phyloP scores from a whole-genome alignment of 2,329 filamentous ascomycete species.

The Diaporthe batatas region DNA sequence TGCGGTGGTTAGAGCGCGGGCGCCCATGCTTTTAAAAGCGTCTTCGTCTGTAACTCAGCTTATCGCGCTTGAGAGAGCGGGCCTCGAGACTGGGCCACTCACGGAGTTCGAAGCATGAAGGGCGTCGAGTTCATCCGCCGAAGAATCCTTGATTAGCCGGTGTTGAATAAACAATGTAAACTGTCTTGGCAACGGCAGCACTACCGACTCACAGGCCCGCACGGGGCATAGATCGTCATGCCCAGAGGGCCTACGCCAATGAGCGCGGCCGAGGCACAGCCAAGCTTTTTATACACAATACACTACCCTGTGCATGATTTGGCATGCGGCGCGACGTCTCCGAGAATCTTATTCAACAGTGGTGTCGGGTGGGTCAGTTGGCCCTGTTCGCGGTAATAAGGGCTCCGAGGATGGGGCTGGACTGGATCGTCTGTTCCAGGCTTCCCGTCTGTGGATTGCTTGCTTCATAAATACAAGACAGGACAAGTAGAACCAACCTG shows the following conservation, averaged over 20 bases:
- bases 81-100: neutral
- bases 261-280: neutral
- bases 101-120: neutral
- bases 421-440: neutral
- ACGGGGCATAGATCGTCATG: constrained; percentile 24
- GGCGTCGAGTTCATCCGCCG: constrained; percentile 20
- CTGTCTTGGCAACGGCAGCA: constrained; percentile 29
- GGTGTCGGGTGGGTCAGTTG: constrained; percentile 7
- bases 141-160: constrained; percentile 26
- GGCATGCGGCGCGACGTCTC: constrained; percentile 26
- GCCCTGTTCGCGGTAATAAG: neutral
- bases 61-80: neutral
- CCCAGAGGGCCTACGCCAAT: neutral
- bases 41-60: neutral
- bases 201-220: constrained; percentile 14
- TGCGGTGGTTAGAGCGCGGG: neutral
- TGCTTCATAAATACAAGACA: neutral
- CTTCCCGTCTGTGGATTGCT: neutral
- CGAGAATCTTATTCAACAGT: constrained; percentile 8
- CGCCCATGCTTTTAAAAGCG: constrained; percentile 16
- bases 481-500: neutral
- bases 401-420: constrained; percentile 25
- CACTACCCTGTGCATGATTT: constrained; percentile 30
- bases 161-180: constrained; percentile 33
- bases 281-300: constrained; percentile 24